A percentile compares a stretch with the other conserved stretches of the same genome.
These are phyloP conservation scores for Kalmusia sp. DNA, from an alignment of 2,329 filamentous ascomycete genomes.

Conservation along the genomic window DNA sequence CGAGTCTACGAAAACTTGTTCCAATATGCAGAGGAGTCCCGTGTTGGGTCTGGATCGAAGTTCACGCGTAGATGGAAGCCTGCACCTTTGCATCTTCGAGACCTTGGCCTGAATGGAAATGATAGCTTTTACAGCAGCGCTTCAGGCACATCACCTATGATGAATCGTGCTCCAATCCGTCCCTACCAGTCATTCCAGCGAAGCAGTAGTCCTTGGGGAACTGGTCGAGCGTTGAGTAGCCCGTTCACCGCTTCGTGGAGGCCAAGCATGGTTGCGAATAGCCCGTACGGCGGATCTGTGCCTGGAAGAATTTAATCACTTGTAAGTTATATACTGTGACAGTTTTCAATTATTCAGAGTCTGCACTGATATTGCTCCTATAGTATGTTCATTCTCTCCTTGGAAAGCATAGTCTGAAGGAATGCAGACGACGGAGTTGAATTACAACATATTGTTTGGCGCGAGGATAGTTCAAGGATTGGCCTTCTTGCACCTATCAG, in stretches of 20 bases:
- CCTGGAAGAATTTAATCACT: background rate
- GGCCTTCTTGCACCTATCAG: background rate
- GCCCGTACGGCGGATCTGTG: background rate
- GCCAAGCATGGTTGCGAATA: background rate
- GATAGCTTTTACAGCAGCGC: constrained; percentile 46
- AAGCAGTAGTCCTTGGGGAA: background rate
- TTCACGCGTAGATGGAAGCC: constrained; percentile 48
- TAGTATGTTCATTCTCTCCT: no score
- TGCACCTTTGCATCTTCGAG: constrained; percentile 48
- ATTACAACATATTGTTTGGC: no score
- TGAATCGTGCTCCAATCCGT: background rate
- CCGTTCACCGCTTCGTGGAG: background rate
- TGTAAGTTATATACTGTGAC: no score
- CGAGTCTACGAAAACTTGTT: constrained; percentile 52
- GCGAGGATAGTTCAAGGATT: no score
- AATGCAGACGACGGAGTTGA: no score
- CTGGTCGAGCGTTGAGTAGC: background rate
- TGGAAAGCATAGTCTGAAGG: no score
- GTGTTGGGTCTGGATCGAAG: constrained; percentile 34
- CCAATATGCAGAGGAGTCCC: constrained; percentile 46
- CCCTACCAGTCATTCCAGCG: constrained; percentile 1
- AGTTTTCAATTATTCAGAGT: no score
- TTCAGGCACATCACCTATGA: background rate
- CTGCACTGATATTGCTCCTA: no score
- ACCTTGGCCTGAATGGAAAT: constrained; percentile 44